Evolutionary conservation across 75 land plant genomes (phyloP).

Genomic region (Pinus albicaulis): DNA sequence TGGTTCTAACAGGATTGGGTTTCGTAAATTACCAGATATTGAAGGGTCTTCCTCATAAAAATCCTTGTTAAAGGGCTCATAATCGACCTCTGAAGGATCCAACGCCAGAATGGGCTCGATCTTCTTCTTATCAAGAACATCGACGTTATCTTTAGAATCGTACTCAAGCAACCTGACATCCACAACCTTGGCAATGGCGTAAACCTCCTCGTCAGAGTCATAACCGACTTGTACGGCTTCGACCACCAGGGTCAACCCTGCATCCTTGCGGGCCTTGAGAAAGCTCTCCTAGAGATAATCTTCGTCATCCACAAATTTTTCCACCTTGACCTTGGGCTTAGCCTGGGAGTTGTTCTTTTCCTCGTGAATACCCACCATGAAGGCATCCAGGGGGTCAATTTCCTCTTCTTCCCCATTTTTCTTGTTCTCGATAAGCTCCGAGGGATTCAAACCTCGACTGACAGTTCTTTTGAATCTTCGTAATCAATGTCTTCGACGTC

Average conservation of each 20-base stretch:
- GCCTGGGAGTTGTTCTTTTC: constrained; percentile 53
- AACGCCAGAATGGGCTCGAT: constrained; percentile 87
- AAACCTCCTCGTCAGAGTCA: constrained; percentile 98
- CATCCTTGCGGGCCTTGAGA: constrained; percentile 76
- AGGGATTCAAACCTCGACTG: background rate
- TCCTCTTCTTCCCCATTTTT: constrained; percentile 48
- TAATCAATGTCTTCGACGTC: constrained; percentile 83
- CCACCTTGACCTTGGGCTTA: constrained; percentile 51
- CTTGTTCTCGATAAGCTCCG: background rate
- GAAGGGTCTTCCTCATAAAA: constrained; percentile 88
- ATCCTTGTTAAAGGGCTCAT: constrained; percentile 87
- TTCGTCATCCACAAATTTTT: constrained; percentile 66
- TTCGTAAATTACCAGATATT: constrained; percentile 66
- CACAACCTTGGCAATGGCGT: constrained; percentile 96
- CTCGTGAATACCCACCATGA: constrained; percentile 95
- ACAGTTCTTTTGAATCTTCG: constrained; percentile 18
- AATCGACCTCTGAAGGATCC: constrained; percentile 78
- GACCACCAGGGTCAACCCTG: constrained; percentile 78
- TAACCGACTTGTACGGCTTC: constrained; percentile 93
- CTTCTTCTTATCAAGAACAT: constrained; percentile 67
- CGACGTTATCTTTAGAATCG: constrained; percentile 91
- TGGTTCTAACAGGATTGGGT: too few relatives aligned
- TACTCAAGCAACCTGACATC: constrained; percentile 91
- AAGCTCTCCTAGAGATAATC: constrained; percentile 95
- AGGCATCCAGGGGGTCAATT: constrained; percentile 95